phyloP scores from a whole-genome alignment of 1,284 basidiomycete species.

The Sanguinoderma infundibulare region DNA sequence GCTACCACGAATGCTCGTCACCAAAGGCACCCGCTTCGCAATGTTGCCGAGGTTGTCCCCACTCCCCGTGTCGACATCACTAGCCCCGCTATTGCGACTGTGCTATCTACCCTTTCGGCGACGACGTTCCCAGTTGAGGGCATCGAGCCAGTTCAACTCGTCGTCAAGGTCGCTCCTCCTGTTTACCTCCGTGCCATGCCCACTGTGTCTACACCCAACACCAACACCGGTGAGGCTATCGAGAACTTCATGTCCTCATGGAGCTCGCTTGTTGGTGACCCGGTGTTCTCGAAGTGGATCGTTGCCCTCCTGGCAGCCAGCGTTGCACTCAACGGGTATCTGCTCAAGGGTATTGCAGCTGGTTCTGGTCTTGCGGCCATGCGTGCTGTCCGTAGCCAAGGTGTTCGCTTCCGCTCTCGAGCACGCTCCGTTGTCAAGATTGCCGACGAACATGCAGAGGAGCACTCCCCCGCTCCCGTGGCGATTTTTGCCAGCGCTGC shows the following conservation, averaged over 20 bases:
- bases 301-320: constrained; percentile 87
- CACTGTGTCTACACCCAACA: constrained; percentile 29
- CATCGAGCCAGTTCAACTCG: constrained; percentile 45
- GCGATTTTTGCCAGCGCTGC: constrained; percentile 23
- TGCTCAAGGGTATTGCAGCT: constrained; percentile 81
- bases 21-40: constrained; percentile 32
- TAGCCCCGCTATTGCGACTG: constrained; percentile 59
- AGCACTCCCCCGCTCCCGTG: constrained; percentile 20
- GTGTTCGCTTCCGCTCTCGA: constrained; percentile 35
- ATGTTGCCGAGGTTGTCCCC: constrained; percentile 35
- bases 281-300: constrained; percentile 96
- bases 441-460: constrained; percentile 32
- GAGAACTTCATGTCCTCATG: constrained; percentile 94
- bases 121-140: constrained; percentile 36
- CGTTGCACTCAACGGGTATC: constrained; percentile 92
- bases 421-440: constrained; percentile 28
- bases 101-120: constrained; percentile 63
- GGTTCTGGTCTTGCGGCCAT: constrained; percentile 34
- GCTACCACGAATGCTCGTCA: constrained; percentile 67
- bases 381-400: constrained; percentile 29
- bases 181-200: constrained; percentile 60
- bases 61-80: constrained; percentile 66
- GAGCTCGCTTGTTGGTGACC: constrained; percentile 95
- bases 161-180: constrained; percentile 77
- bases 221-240: constrained; percentile 46